These are phyloP conservation scores for Diplodia corticola DNA, from an alignment of 2,329 filamentous ascomycete species.

Conservation along the genomic window DNA sequence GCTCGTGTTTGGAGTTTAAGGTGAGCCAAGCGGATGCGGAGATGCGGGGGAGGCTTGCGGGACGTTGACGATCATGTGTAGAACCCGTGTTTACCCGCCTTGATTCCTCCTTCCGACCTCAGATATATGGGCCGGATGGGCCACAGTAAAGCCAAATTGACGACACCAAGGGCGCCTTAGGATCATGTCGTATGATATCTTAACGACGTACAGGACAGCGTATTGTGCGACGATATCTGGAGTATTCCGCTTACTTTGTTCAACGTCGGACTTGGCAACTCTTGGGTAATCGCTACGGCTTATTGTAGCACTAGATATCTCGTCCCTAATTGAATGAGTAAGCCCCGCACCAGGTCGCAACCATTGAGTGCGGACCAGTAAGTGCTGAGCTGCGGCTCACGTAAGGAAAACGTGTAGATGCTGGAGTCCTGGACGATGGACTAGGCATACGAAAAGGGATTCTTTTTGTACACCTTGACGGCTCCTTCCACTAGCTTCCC, in stretches of 20 bases:
- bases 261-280: neutral
- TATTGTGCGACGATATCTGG: neutral
- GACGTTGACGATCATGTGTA: neutral
- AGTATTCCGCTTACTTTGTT: neutral
- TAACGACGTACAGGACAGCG: neutral
- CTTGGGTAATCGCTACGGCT: neutral
- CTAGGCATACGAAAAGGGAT: too few species aligned
- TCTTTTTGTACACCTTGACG: too few species aligned
- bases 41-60: slow-evolving; percentile 3
- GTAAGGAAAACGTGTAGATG: neutral
- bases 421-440: too few species aligned
- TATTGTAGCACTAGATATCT: neutral
- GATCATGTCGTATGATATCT: neutral
- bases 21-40: neutral
- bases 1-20: neutral
- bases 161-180: neutral
- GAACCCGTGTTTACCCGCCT: neutral
- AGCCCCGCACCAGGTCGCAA: neutral
- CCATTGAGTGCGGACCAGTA: neutral
- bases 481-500: too few species aligned
- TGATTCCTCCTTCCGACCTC: neutral
- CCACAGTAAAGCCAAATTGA: neutral
- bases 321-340: neutral
- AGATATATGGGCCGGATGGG: too few species aligned
- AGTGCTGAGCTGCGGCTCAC: neutral